Percentiles rank a stretch among this genome's conserved stretches.
These are phyloP conservation scores for Ceriops tagal DNA, from an alignment of 345 rosid species.

Conservation along the genomic window DNA sequence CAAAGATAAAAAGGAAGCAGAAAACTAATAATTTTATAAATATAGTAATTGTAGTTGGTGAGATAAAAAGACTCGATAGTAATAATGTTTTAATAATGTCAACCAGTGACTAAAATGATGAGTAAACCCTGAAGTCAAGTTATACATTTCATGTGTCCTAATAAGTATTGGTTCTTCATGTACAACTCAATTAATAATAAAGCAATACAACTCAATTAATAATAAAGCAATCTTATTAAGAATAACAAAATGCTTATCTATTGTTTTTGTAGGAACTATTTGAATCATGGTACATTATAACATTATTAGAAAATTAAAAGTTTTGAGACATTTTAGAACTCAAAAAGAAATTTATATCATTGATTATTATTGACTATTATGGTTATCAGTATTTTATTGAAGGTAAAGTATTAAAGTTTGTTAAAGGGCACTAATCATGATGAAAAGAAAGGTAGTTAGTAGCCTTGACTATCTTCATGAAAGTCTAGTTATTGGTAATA, in stretches of 20 bases:
- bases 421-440: too few species aligned
- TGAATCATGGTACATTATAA: neutral
- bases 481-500: too few species aligned
- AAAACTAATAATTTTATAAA: too few species aligned
- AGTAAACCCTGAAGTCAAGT: neutral
- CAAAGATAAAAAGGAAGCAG: too few species aligned
- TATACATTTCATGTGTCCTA: neutral
- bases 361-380: too few species aligned
- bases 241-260: neutral
- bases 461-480: too few species aligned
- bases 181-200: neutral
- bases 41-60: too few species aligned
- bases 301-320: neutral
- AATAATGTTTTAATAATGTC: neutral
- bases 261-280: neutral
- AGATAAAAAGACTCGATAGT: too few species aligned
- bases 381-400: too few species aligned
- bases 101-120: too few species aligned
- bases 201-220: neutral
- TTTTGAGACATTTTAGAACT: neutral
- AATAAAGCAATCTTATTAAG: neutral
- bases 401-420: too few species aligned
- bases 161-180: neutral
- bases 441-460: too few species aligned
- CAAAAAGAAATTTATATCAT: neutral